These are phyloP conservation scores for Funneliformis caledonium DNA, from an alignment of 371 early-diverging fungal genomes.

Conservation along the genomic window DNA sequence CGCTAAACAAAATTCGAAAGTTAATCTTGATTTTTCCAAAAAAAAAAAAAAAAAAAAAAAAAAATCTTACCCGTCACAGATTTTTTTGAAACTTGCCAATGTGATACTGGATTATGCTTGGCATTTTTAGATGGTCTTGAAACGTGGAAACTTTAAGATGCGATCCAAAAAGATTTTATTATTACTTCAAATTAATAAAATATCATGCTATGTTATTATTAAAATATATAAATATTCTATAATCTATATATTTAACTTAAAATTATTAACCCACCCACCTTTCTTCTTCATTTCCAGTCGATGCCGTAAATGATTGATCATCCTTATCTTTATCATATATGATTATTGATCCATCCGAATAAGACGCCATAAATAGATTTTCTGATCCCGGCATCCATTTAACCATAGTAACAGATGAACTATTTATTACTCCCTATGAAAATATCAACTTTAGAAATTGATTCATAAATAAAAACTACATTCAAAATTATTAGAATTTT, in stretches of 20 bases:
- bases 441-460: background rate
- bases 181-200: slow-evolving; percentile 9
- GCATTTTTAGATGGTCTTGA: slow-evolving; percentile 56
- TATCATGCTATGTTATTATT: background rate
- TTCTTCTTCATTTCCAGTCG: slow-evolving; percentile 27
- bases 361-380: slow-evolving; percentile 79
- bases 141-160: slow-evolving; percentile 57
- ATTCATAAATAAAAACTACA: background rate
- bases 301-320: slow-evolving; percentile 61
- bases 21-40: background rate
- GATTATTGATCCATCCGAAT: slow-evolving; percentile 75
- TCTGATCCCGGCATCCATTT: slow-evolving; percentile 94
- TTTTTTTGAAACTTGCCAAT: slow-evolving; percentile 72
- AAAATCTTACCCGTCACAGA: slow-evolving; percentile 65
- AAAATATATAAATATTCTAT: background rate
- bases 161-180: background rate
- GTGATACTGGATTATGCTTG: slow-evolving; percentile 76
- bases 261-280: slow-evolving; percentile 18
- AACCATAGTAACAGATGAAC: slow-evolving; percentile 71
- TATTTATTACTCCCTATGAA: slow-evolving; percentile 68
- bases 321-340: slow-evolving; percentile 91
- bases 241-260: slow-evolving; percentile 2
- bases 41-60: background rate
- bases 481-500: background rate
- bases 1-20: slow-evolving; percentile 46